A percentile compares a stretch with the other conserved stretches of the same genome.
These are phyloP conservation scores for Flaveria sonorensis DNA, from an alignment of 129 eudicot genomes.

Conservation along the genomic window DNA sequence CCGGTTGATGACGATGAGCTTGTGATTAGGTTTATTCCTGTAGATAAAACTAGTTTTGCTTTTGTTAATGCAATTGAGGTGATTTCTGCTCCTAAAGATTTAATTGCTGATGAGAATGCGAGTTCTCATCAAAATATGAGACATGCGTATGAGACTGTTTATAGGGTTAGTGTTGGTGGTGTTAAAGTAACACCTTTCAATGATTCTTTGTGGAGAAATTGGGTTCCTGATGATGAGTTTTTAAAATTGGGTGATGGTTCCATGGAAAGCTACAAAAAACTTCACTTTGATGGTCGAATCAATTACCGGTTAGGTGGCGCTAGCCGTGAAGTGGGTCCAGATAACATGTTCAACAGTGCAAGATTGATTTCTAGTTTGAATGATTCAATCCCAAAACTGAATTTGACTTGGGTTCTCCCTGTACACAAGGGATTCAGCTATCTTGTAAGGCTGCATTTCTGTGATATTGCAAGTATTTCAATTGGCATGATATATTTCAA, in stretches of 20 bases:
- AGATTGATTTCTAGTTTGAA: slow-evolving; percentile 53
- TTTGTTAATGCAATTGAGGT: slow-evolving; percentile 88
- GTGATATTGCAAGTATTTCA: slow-evolving; percentile 82
- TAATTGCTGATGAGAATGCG: slow-evolving; percentile 56
- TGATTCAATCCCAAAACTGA: slow-evolving; percentile 39
- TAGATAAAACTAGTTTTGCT: slow-evolving; percentile 47
- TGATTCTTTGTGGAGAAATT: slow-evolving; percentile 94
- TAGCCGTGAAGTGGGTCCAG: slow-evolving; percentile 87
- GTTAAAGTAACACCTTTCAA: slow-evolving; percentile 85
- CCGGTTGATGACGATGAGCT: slow-evolving; percentile 66
- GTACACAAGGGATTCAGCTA: slow-evolving; percentile 58
- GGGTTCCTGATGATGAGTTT: slow-evolving; percentile 75
- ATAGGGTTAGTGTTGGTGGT: slow-evolving; percentile 86
- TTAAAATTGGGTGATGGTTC: slow-evolving; percentile 41
- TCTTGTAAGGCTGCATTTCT: slow-evolving; percentile 85
- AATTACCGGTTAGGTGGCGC: slow-evolving; percentile 77
- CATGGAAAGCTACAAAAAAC: slow-evolving; percentile 25
- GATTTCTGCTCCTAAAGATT: slow-evolving; percentile 84
- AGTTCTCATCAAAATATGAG: slow-evolving; percentile 35
- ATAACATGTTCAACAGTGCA: slow-evolving; percentile 79
- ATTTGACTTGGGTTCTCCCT: slow-evolving; percentile 71
- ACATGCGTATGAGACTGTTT: slow-evolving; percentile 43
- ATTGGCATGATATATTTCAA: slow-evolving; percentile 65
- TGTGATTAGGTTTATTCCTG: slow-evolving; percentile 58
- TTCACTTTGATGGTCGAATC: slow-evolving; percentile 72